Evolutionary conservation across 2,329 filamentous ascomycete genomes (phyloP).

Genomic region (Phyllosticta citrichinensis): DNA sequence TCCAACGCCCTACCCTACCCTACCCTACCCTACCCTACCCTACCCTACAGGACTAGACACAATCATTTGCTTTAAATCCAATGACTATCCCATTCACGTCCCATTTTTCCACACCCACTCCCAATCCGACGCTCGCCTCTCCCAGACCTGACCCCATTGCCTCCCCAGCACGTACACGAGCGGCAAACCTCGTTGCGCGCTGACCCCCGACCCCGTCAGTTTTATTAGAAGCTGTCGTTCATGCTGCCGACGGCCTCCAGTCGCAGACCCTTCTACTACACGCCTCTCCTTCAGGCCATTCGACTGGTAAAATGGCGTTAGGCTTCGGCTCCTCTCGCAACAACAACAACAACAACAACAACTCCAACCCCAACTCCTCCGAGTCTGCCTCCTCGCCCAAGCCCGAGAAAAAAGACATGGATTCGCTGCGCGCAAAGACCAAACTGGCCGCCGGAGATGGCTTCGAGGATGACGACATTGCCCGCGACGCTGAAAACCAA

Average conservation of each 20-base stretch:
- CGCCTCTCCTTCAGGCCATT: conserved; percentile 33
- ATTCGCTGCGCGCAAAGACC: not conserved
- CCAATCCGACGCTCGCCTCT: not conserved
- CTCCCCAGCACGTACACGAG: conserved; percentile 10
- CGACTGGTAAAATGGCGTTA: conserved; percentile 45
- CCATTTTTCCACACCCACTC: not conserved
- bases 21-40: not conserved
- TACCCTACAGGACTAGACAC: not conserved
- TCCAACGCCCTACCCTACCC: not conserved
- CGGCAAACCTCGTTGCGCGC: conserved; percentile 11
- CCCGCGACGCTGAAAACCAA: conserved; percentile 23
- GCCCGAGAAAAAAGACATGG: not conserved
- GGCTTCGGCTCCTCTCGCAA: conserved; percentile 19
- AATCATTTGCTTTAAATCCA: not conserved
- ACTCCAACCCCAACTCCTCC: conserved; percentile 5
- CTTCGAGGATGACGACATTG: conserved; percentile 13
- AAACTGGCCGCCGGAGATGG: conserved; percentile 1
- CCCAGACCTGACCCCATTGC: not conserved
- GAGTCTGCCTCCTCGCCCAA: conserved; percentile 2
- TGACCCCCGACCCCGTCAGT: not conserved
- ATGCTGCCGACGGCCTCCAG: conserved; percentile 27
- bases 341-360: not conserved
- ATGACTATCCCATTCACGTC: not conserved
- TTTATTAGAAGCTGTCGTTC: conserved; percentile 17
- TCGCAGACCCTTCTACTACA: conserved; percentile 29